Evolutionary conservation across 768 basidiomycete species (phyloP).

Genomic region (Lactarius quietus): DNA sequence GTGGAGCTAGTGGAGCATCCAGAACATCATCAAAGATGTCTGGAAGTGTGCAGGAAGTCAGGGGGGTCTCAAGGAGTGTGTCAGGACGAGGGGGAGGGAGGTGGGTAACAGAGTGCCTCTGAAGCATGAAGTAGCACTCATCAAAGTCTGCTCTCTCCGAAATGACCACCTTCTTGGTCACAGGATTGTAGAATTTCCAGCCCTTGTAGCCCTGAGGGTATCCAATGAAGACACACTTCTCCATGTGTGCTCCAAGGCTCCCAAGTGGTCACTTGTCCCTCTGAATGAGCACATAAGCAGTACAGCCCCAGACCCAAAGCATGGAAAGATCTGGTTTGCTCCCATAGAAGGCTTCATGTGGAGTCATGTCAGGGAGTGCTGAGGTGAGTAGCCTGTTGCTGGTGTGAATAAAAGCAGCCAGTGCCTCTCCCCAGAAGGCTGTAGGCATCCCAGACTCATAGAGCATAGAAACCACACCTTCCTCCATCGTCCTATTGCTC

Average conservation of each 20-base stretch:
- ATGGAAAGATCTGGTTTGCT: background rate
- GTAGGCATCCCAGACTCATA: background rate
- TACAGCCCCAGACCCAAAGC: background rate
- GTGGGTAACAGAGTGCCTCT: background rate
- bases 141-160: slow-evolving; percentile 21
- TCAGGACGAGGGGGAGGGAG: background rate
- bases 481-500: slow-evolving; percentile 33
- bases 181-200: slow-evolving; percentile 34
- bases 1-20: background rate
- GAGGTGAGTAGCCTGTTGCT: background rate
- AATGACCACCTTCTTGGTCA: slow-evolving; percentile 13
- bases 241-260: slow-evolving; percentile 25
- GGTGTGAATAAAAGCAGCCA: background rate
- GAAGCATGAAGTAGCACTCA: slow-evolving; percentile 13
- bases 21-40: background rate
- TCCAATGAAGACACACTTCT: slow-evolving; percentile 40
- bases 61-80: background rate
- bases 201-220: slow-evolving; percentile 36
- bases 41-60: background rate
- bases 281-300: background rate
- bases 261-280: slow-evolving; percentile 9
- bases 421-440: background rate
- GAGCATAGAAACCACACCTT: background rate
- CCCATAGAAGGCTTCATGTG: background rate
- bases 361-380: background rate